Base-by-base conservation (phyloP, 2,329 filamentous ascomycete genomes). In the Lecanicillium sp. region DNA sequence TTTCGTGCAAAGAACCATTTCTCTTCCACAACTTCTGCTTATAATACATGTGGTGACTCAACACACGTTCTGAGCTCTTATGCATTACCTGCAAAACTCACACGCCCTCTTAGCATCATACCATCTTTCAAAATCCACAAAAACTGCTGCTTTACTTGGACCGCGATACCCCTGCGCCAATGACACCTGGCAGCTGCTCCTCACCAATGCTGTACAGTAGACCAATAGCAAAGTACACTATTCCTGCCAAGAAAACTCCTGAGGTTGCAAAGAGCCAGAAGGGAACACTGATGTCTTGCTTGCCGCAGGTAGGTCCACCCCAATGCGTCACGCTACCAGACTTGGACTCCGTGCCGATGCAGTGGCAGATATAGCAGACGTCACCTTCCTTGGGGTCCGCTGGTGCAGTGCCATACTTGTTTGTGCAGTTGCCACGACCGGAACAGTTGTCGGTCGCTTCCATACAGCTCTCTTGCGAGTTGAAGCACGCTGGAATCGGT, bases 81-180 rank as follows among this genome's bases (percentile, higher is more conserved):
- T 17, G 29, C 13, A n/a, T 31, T n/a, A 31, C 7, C 29, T 8
- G 6, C 13, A 14, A 32, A 31, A 31, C 13, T 31, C 29, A n/a
- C 8, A 5, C 16, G n/a, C 8, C 13, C 29, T n/a, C 16, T 14
- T 14, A 7, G n/a, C 16, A n/a, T 17, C 32, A 33, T 16, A 5
- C 14, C 33, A 13, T 18, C 27, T 36, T 25, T 20, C 33, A 25
- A 4, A 5, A 5, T 20, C 22, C 34, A 8, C 8, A 5, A 5
- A 33, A 14, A 28, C 13, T 33, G 17, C 35, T 35, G n/a, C n/a
- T 38, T 54, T 67, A 76, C 61, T 81, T 87, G 25, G 80, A 71
- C 42, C 79, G 76, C 47, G 83, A 85, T 28, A 98, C 90, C 46
- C 92, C 92, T 34, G 92, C 92, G n/a, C 88, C 87, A 59, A 98